A percentile compares a stretch with the other conserved stretches of the same genome.
Conservation (phyloP, 306 rosid species). For the Medicago ruthenica region DNA sequence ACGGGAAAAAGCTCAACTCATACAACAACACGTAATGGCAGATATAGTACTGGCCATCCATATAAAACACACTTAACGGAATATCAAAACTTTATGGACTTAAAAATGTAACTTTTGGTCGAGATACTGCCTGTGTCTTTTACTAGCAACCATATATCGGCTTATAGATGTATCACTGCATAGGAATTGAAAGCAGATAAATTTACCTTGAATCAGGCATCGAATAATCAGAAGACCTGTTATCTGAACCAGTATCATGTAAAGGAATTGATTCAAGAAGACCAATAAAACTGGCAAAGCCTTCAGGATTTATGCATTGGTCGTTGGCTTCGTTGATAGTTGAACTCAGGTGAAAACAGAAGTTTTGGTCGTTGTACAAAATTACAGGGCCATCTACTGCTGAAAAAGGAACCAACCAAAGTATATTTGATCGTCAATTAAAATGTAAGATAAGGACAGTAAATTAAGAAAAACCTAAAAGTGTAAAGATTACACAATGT, state of each 20-base stretch:
- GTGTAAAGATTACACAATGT: conserved; percentile 23
- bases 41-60: conserved; percentile 30
- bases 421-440: conserved; percentile 13
- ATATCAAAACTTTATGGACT: conserved; percentile 31
- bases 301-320: conserved; percentile 86
- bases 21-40: conserved; percentile 1
- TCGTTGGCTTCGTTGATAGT: conserved; percentile 57
- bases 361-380: conserved; percentile 70
- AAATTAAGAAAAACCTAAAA: conserved; percentile 20
- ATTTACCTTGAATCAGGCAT: conserved; percentile 74
- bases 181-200: conserved; percentile 37
- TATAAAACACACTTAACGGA: conserved; percentile 26
- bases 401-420: conserved; percentile 37
- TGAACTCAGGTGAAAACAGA: conserved; percentile 76
- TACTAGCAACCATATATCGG: conserved; percentile 30
- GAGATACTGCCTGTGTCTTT: conserved; percentile 24
- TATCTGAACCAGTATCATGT: conserved; percentile 63
- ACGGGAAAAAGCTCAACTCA: background rate
- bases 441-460: conserved; percentile 18
- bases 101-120: conserved; percentile 5
- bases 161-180: conserved; percentile 29
- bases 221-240: conserved; percentile 73
- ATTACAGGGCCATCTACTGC: conserved; percentile 68
- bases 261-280: conserved; percentile 92
- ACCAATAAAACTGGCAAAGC: conserved; percentile 80